A percentile compares a stretch with the other conserved stretches of the same genome.
Conservation (phyloP, 768 basidiomycete genomes). For the Agaricus subrufescens region DNA sequence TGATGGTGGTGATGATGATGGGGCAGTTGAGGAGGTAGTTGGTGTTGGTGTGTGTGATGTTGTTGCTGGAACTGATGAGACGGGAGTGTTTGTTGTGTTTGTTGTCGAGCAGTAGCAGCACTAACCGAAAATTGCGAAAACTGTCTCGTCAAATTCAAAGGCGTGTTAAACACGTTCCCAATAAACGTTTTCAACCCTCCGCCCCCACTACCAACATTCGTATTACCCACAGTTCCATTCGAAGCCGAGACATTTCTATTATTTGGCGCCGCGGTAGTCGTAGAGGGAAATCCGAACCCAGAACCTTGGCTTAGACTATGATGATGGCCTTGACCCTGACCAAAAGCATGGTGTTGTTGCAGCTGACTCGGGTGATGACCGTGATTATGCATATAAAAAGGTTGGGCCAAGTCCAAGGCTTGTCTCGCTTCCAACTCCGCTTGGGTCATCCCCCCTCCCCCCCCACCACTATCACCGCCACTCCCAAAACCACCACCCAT, state of each 20-base stretch:
- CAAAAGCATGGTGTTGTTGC: constrained; percentile 13
- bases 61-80: too few relatives aligned
- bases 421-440: constrained; percentile 17
- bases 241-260: background rate
- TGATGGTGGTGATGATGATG: constrained; percentile 18
- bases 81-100: background rate
- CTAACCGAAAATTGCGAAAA: constrained; percentile 3
- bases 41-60: too few relatives aligned
- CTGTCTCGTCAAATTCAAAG: constrained; percentile 5
- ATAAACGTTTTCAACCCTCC: background rate
- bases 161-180: constrained; percentile 1
- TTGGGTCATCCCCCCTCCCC: constrained; percentile 8
- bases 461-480: background rate
- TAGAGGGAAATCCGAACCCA: background rate
- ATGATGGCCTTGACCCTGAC: background rate
- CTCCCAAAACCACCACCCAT: background rate
- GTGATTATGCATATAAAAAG: constrained; percentile 7
- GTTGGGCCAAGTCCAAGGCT: constrained; percentile 30
- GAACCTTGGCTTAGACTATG: background rate
- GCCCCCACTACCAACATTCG: background rate
- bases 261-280: too few relatives aligned
- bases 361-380: constrained; percentile 6
- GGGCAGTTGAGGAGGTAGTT: background rate
- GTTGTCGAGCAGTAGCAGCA: background rate
- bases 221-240: background rate